A percentile compares a stretch with the other conserved stretches of the same genome.
These are phyloP conservation scores for Pseudogymnoascus sp. DNA, from an alignment of 2,329 filamentous ascomycete genomes.

Conservation along the genomic window DNA sequence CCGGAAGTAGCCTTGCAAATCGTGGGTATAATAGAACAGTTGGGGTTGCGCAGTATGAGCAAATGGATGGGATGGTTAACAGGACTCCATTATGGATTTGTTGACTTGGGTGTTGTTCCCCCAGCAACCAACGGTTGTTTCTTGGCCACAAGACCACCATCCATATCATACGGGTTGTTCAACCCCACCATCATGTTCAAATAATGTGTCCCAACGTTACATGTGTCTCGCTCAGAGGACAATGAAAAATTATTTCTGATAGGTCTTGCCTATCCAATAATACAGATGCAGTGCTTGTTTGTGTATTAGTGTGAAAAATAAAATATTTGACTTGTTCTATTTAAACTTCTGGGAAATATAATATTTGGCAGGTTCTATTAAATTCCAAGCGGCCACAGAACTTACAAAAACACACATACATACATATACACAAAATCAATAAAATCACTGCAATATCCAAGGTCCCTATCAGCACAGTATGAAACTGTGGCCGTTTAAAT, in stretches of 20 bases:
- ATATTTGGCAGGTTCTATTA: neutral
- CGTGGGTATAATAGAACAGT: neutral
- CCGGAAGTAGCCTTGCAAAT: neutral
- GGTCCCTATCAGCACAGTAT: neutral
- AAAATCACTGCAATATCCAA: neutral
- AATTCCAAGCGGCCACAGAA: neutral
- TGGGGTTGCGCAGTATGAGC: neutral
- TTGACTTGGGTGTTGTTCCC: conserved; percentile 8
- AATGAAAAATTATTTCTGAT: neutral
- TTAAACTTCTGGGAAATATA: neutral
- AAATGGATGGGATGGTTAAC: conserved; percentile 1
- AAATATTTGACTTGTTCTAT: neutral
- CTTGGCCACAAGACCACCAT: neutral
- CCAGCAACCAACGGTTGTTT: conserved; percentile 1
- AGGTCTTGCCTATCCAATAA: neutral
- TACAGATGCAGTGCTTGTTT: neutral
- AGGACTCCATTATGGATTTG: neutral
- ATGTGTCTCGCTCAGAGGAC: neutral
- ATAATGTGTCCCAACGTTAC: neutral
- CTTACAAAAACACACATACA: neutral
- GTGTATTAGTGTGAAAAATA: neutral
- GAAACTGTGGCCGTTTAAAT: neutral
- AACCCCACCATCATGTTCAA: neutral
- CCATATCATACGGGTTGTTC: neutral
- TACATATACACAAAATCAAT: neutral